These are phyloP conservation scores for Solanum habrochaites DNA, from an alignment of 257 asterid genomes.

Conservation along the genomic window DNA sequence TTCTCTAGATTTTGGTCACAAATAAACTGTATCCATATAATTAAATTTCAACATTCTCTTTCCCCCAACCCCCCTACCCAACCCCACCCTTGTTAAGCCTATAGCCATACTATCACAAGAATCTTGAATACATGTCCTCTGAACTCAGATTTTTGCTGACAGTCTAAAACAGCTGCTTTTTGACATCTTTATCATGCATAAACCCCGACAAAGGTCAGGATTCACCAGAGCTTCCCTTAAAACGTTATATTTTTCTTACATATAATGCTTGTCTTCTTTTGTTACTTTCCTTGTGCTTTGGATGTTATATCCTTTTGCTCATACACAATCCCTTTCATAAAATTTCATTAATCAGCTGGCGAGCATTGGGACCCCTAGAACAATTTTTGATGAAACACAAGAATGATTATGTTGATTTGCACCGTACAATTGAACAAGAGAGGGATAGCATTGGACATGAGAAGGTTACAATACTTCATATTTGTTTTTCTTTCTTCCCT, in stretches of 20 bases:
- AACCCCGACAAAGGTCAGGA: conserved; percentile 48
- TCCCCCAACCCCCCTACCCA: too few relatives aligned
- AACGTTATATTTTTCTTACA: conserved; percentile 34
- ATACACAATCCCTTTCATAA: not conserved
- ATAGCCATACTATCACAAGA: too few relatives aligned
- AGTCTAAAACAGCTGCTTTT: too few relatives aligned
- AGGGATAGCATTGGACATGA: conserved; percentile 92
- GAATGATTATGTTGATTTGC: conserved; percentile 81
- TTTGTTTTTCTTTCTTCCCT: not conserved
- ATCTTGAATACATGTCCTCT: too few relatives aligned
- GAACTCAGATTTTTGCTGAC: too few relatives aligned
- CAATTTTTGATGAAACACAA: conserved; percentile 81
- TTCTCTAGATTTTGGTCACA: too few relatives aligned
- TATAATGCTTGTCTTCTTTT: not conserved
- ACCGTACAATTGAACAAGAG: conserved; percentile 86
- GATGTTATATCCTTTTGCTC: not conserved
- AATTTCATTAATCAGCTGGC: conserved; percentile 43
- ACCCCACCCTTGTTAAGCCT: too few relatives aligned
- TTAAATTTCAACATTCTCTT: too few relatives aligned
- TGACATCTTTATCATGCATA: conserved; percentile 61
- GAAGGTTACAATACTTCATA: conserved; percentile 6
- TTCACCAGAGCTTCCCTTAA: conserved; percentile 74
- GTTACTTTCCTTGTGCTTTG: not conserved
- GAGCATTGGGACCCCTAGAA: conserved; percentile 58
- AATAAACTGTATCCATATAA: too few relatives aligned